A percentile compares a stretch with the other conserved stretches of the same genome.
These are phyloP conservation scores for Colletotrichum destructivum DNA, from an alignment of 2,329 filamentous ascomycete species.

Conservation along the genomic window DNA sequence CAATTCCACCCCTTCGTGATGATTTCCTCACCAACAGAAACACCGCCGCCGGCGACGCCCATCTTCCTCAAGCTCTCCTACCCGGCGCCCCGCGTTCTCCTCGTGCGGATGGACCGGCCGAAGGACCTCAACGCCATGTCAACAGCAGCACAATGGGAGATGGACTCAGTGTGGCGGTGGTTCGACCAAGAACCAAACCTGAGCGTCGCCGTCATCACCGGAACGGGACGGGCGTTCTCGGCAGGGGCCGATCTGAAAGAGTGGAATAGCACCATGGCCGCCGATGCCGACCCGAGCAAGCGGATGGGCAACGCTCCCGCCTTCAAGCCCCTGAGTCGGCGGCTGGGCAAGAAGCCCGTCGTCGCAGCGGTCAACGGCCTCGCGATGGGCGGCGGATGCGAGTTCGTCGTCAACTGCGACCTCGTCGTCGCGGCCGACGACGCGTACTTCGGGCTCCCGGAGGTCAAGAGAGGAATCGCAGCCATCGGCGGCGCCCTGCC, in stretches of 20 bases:
- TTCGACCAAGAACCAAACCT: slow-evolving; percentile 66
- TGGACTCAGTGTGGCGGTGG: slow-evolving; percentile 67
- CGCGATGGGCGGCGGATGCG: slow-evolving; percentile 71
- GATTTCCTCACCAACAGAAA: slow-evolving; percentile 47
- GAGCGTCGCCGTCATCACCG: slow-evolving; percentile 65
- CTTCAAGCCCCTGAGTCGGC: slow-evolving; percentile 55
- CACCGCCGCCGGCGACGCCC: slow-evolving; percentile 51
- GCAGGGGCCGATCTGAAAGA: slow-evolving; percentile 70
- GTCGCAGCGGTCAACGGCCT: slow-evolving; percentile 73
- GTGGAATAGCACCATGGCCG: slow-evolving; percentile 52
- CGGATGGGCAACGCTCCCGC: slow-evolving; percentile 41
- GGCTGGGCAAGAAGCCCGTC: slow-evolving; percentile 67
- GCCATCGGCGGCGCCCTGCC: slow-evolving; percentile 67
- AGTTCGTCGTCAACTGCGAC: slow-evolving; percentile 69
- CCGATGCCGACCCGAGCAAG: slow-evolving; percentile 44
- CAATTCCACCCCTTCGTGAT: background rate
- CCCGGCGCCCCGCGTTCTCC: slow-evolving; percentile 57
- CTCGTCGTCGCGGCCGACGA: slow-evolving; percentile 67
- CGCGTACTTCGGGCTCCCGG: slow-evolving; percentile 67
- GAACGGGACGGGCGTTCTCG: slow-evolving; percentile 68
- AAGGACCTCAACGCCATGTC: slow-evolving; percentile 59
- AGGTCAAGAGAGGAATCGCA: slow-evolving; percentile 68
- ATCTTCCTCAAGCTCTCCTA: slow-evolving; percentile 55
- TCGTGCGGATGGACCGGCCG: slow-evolving; percentile 58
- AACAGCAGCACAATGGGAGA: slow-evolving; percentile 56